These are phyloP conservation scores for Rubus parviflorus DNA, from an alignment of 306 rosid genomes.

Conservation along the genomic window DNA sequence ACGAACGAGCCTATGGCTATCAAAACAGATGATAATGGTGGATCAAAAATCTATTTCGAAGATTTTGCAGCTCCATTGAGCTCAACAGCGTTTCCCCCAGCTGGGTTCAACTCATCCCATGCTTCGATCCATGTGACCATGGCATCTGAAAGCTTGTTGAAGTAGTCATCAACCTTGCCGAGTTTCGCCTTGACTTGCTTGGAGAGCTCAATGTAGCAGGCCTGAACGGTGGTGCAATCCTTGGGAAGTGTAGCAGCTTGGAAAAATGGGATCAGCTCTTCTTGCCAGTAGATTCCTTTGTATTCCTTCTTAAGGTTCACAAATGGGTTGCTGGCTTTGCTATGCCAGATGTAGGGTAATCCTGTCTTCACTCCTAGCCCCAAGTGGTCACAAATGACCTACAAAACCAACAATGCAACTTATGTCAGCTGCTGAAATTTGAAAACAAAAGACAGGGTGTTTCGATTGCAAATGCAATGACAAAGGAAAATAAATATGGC, in stretches of 20 bases:
- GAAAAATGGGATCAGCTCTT: conserved; percentile 78
- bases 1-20: conserved; percentile 19
- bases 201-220: conserved; percentile 77
- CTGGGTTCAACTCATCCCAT: conserved; percentile 71
- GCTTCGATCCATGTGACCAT: conserved; percentile 90
- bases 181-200: conserved; percentile 77
- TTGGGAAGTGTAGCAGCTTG: conserved; percentile 64
- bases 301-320: conserved; percentile 83
- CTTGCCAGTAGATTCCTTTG: conserved; percentile 91
- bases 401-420: conserved; percentile 16
- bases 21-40: conserved; percentile 18
- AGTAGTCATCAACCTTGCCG: conserved; percentile 70
- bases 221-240: conserved; percentile 66
- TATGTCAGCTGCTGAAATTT: conserved; percentile 10
- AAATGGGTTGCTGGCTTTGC: conserved; percentile 87
- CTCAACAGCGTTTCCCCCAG: conserved; percentile 31
- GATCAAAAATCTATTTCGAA: conserved; percentile 33
- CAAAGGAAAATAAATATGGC: background rate
- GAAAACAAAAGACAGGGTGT: background rate
- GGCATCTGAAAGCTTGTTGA: conserved; percentile 69
- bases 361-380: conserved; percentile 89
- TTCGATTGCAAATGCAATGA: background rate
- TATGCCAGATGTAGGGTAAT: conserved; percentile 85
- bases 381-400: conserved; percentile 82
- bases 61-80: conserved; percentile 6